Evolutionary conservation across 106 monocot species (phyloP).

Genomic region (Dioscorea zingiberensis): DNA sequence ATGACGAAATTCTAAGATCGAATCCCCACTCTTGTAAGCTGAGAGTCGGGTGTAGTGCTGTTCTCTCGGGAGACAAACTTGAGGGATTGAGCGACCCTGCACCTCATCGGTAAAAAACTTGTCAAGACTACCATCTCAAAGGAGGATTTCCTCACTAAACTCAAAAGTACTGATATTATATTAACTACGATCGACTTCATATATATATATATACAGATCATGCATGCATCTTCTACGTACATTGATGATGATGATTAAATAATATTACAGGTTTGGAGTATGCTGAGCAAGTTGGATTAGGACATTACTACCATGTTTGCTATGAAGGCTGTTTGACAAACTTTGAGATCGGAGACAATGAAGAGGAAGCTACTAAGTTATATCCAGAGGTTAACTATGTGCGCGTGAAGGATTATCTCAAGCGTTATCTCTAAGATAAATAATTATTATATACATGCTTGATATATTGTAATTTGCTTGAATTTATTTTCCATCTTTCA

Average conservation of each 20-base stretch:
- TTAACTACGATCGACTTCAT: not conserved
- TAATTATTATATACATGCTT: not conserved
- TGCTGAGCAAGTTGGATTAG: constrained; percentile 36
- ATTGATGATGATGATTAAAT: not conserved
- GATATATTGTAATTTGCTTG: not conserved
- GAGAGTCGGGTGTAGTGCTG: too few relatives aligned
- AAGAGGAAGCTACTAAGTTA: constrained; percentile 31
- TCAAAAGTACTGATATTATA: constrained; percentile 22
- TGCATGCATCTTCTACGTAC: not conserved
- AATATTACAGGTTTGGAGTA: constrained; percentile 30
- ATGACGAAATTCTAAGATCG: too few relatives aligned
- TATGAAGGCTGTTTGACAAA: constrained; percentile 62
- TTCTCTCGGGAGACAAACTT: too few relatives aligned
- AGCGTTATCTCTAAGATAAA: constrained; percentile 24
- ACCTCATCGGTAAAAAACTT: constrained; percentile 44
- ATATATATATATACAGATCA: too few relatives aligned
- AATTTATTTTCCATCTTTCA: not conserved
- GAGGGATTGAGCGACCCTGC: too few relatives aligned
- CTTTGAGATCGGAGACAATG: constrained; percentile 40
- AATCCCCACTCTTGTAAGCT: too few relatives aligned
- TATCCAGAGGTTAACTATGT: constrained; percentile 55
- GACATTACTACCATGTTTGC: constrained; percentile 52
- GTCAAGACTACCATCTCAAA: constrained; percentile 33
- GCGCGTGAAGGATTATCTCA: constrained; percentile 55
- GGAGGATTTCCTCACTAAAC: constrained; percentile 31